A percentile compares a stretch with the other conserved stretches of the same genome.
Conservation (phyloP, 75 land plant genomes). For the Larix kaempferi region DNA sequence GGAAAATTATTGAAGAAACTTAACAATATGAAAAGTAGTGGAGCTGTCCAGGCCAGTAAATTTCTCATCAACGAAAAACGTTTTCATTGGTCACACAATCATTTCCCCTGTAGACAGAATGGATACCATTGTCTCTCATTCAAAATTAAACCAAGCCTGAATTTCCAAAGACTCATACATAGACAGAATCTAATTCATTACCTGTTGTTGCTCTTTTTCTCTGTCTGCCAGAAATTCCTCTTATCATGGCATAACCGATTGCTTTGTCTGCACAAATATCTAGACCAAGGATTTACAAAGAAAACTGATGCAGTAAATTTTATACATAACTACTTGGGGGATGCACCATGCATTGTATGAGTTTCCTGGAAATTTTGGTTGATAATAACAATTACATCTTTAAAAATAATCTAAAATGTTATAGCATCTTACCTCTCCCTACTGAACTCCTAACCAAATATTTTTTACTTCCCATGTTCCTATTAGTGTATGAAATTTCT, state of each 20-base stretch:
- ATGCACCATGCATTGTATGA: no score
- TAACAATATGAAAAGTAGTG: constrained; percentile 84
- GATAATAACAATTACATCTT: background rate
- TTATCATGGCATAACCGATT: constrained; percentile 29
- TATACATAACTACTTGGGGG: no score
- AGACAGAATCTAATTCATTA: background rate
- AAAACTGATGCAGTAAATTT: no score
- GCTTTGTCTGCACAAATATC: constrained; percentile 24
- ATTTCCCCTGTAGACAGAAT: constrained; percentile 53
- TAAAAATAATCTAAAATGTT: background rate
- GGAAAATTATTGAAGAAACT: constrained; percentile 18
- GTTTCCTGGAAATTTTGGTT: background rate
- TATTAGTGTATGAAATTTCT: constrained; percentile 16
- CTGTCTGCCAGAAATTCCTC: no score
- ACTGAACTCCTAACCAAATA: constrained; percentile 27
- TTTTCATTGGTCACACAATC: constrained; percentile 73
- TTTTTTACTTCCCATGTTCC: constrained; percentile 20
- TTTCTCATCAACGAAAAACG: constrained; percentile 79
- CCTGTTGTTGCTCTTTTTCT: constrained; percentile 31
- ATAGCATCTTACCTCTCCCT: constrained; percentile 25
- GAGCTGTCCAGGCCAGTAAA: constrained; percentile 93
- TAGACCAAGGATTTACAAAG: constrained; percentile 27
- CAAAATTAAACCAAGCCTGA: background rate
- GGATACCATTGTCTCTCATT: background rate
- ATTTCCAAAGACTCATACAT: background rate